A percentile compares a stretch with the other conserved stretches of the same genome.
phyloP scores from a whole-genome alignment of 2,329 filamentous ascomycete species.

The Penicillium sp. region DNA sequence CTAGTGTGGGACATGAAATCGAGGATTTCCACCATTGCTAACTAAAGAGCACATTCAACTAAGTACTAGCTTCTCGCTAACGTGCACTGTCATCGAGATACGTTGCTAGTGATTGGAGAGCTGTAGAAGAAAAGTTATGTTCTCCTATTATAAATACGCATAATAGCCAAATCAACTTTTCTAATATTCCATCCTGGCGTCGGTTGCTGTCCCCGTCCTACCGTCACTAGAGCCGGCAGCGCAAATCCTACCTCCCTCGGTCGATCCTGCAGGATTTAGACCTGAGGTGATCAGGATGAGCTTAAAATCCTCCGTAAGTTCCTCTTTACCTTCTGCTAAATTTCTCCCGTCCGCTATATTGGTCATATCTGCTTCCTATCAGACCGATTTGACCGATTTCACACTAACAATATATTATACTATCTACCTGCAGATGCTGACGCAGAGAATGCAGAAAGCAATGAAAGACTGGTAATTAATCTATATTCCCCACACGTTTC shows the following conservation, averaged over 20 bases:
- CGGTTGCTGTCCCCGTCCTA: conserved; percentile 2
- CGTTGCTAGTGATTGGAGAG: conserved; percentile 4
- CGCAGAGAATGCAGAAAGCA: conserved; percentile 26
- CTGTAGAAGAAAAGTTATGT: neutral
- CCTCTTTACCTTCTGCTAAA: neutral
- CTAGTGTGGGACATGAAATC: conserved; percentile 16
- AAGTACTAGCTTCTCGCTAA: conserved; percentile 14
- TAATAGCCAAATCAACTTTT: neutral
- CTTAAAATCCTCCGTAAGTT: conserved; percentile 20
- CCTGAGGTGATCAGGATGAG: conserved; percentile 19
- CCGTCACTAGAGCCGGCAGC: conserved; percentile 15
- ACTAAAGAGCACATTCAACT: conserved; percentile 1
- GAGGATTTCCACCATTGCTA: conserved; percentile 7
- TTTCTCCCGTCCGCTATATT: neutral
- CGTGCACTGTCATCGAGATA: conserved; percentile 5
- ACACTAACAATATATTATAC: neutral
- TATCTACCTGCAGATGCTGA: conserved; percentile 19
- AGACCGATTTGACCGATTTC: neutral
- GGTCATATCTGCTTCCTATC: neutral
- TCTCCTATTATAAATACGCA: too few species aligned
- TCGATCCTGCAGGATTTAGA: conserved; percentile 7
- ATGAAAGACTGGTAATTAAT: conserved; percentile 31
- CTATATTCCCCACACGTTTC: too few species aligned
- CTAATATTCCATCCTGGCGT: conserved; percentile 5
- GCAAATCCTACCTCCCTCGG: conserved; percentile 10